Base-by-base conservation (phyloP, 75 land plant species). In the Cupressus sempervirens region DNA sequence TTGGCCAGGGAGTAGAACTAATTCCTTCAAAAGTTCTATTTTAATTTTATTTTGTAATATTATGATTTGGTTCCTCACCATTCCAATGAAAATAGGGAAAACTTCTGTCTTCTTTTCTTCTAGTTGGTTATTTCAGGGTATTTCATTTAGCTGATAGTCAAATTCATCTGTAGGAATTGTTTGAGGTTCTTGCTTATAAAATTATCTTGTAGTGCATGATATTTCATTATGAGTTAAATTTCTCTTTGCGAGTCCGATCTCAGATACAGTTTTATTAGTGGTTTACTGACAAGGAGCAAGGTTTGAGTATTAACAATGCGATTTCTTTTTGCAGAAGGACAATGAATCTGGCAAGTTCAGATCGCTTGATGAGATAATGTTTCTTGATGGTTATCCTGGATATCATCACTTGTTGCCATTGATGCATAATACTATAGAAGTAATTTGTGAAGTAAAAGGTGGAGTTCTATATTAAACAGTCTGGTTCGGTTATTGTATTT, bases 371-470 rank as follows among this genome's bases (percentile, higher is more conserved):
- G 99, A 98, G 82, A 94, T 96, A 40, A 50, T 96, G 70, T 96
- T 90, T 86, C 86, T 98, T 75, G 86, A 93, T 83, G 93, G 93
- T 38, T 94, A 89, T 84, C 96, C 98, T 84, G 96, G 91, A 70
- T 98, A 98, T 92, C 86, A 38, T 43, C 83, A 88, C 72, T 87
- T 98, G 29, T 26, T 88, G 41, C 81, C 92, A 15, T 72, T 94
- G 75, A 88, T 92, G 40, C 90, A 87, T 74, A 87, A 86, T 40
- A 86, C 65, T 20, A 92, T 98, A 91, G 88, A 82, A 58, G 83
- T 91, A 32, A 89, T 96, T 38, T 98, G 99, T 86, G 98, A 98
- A 88, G 80, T 91, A 34, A 91, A 94, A 96, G 99, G 99, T 96
- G 62, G n/a, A 75, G 30, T 75, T 73, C 41, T 12, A 10, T 58